Evolutionary conservation across 2,329 filamentous ascomycete species (phyloP), one percentile per base, ranked within the genome.

Genomic region (Aspergillus sojae): DNA sequence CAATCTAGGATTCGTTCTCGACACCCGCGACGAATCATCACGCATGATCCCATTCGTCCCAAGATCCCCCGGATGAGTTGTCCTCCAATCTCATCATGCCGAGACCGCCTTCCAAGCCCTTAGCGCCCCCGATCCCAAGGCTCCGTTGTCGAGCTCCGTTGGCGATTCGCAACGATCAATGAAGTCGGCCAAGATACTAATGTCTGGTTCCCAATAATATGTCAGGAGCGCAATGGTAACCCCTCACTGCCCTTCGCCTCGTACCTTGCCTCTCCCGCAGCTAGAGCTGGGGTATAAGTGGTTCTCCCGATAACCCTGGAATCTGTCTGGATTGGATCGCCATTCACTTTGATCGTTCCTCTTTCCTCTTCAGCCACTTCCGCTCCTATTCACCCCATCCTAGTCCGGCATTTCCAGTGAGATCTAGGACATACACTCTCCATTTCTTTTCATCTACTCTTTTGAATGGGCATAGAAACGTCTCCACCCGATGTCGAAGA

Each of bases 381-480:
- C 32, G 6, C 28, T 30, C 57, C 50, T 21, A 52, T 34, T 12
- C 32, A n/a, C 16, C 34, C 26, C 41, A 23, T 43, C 28, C 36
- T 48, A 12, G 19, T 39, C 16, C 9, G 16, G 7, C 32, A 39
- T 16, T 32, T 12, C 19, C 48, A n/a, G 50, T 34, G 2, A 21
- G 5, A 4, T 11, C 26, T 14, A 9, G 23, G 19, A 4, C 34
- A 53, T 34, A 39, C 21, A 60, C 48, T 28, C 43, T 57, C 32
- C 39, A 58, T 57, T 57, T 32, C 56, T 65, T 41, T n/a, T 57
- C 62, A 56, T 41, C 39, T 53, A 60, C 46, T 61, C 55, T 62
- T 72, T 78, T 78, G 76, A 77, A 78, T 78, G 76, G 76, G 76
- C 75, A 75, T 75, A 71, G 76, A 78, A 69, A 76, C 67, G 60